A percentile compares a stretch with the other conserved stretches of the same genome.
Evolutionary conservation across 129 eudicot genomes (phyloP).

Genomic region (Helichrysum umbraculigerum): DNA sequence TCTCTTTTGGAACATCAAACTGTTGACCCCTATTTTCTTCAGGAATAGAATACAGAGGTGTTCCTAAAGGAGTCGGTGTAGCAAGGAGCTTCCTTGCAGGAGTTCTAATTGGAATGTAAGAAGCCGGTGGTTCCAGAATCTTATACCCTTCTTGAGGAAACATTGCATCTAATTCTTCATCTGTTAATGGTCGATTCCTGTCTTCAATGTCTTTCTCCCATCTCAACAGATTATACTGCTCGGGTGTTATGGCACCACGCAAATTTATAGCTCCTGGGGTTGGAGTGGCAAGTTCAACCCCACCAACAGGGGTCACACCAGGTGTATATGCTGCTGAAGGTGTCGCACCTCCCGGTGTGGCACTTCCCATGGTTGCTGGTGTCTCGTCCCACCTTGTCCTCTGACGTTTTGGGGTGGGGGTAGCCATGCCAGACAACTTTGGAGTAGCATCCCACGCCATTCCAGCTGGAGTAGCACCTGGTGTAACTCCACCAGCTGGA

Average conservation of each 20-base stretch:
- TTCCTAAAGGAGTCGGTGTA: conserved; percentile 82
- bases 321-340: conserved; percentile 89
- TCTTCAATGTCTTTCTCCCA: conserved; percentile 98
- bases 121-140: conserved; percentile 84
- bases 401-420: conserved; percentile 95
- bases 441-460: conserved; percentile 99
- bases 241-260: conserved; percentile 85
- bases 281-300: conserved; percentile 90
- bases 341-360: conserved; percentile 81
- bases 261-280: conserved; percentile 69
- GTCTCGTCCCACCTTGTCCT: conserved; percentile 99
- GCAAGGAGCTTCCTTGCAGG: conserved; percentile 97
- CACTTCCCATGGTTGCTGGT: conserved; percentile 98
- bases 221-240: conserved; percentile 84
- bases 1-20: conserved; percentile 85
- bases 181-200: conserved; percentile 85
- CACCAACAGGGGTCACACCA: conserved; percentile 94
- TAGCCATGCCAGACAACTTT: conserved; percentile 78
- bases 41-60: conserved; percentile 84
- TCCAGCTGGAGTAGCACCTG: conserved; percentile 99
- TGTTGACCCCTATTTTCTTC: conserved; percentile 86
- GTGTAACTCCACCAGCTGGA: conserved; percentile 84
- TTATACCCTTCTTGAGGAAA: conserved; percentile 90
- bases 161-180: conserved; percentile 89
- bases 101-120: conserved; percentile 87